Percentiles rank a stretch among this genome's conserved stretches.
Conservation (phyloP, 2,329 filamentous ascomycete species). For the Penicillium freii region DNA sequence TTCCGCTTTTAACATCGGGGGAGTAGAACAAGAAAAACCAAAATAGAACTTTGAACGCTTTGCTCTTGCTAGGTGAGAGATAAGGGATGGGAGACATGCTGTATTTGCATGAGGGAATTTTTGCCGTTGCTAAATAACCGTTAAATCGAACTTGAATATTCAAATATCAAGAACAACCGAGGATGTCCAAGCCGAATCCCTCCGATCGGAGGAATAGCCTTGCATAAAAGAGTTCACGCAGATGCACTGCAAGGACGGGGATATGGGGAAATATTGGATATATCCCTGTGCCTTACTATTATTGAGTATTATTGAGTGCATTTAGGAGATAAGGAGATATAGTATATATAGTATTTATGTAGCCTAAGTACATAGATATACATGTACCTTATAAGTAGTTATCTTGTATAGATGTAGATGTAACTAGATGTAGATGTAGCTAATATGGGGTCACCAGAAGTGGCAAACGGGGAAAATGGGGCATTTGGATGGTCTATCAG, state of each 20-base stretch:
- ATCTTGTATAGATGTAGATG: background rate
- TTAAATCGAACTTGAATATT: background rate
- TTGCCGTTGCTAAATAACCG: background rate
- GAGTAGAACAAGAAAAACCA: constrained; percentile 1
- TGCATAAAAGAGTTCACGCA: constrained; percentile 11
- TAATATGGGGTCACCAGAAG: background rate
- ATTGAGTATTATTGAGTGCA: background rate
- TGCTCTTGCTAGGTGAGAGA: constrained; percentile 4
- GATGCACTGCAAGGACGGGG: constrained; percentile 21
- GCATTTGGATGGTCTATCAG: background rate
- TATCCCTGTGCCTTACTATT: background rate
- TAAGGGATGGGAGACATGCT: background rate
- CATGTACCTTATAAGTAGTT: background rate
- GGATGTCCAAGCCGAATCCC: constrained; percentile 15
- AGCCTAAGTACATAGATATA: background rate
- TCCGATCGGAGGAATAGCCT: constrained; percentile 14
- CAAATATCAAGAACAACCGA: constrained; percentile 8
- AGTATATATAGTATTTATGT: too few species aligned
- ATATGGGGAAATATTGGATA: constrained; percentile 3
- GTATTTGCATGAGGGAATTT: background rate
- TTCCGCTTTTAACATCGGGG: background rate
- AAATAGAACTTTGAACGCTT: constrained; percentile 6
- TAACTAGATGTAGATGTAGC: background rate
- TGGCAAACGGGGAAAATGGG: constrained; percentile 13
- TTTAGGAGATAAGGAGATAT: background rate